Evolutionary conservation across 257 asterid genomes (phyloP).

Genomic region (Nicotiana paniculata): DNA sequence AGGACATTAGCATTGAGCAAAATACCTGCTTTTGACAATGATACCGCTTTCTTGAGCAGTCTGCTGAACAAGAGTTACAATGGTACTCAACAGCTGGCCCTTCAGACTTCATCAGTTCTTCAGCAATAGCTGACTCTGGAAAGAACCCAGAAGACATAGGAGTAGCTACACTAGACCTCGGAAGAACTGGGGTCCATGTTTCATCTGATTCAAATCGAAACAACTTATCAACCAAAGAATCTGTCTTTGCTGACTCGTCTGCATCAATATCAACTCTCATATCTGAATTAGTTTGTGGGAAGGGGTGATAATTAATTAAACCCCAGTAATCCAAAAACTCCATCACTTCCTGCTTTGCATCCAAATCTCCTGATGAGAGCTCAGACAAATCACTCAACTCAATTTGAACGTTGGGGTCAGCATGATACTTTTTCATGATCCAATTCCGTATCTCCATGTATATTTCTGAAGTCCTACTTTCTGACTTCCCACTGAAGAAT

Average conservation of each 20-base stretch:
- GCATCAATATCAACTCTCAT: conserved; percentile 32
- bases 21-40: conserved; percentile 98
- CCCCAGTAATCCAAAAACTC: conserved; percentile 99
- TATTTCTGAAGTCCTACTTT: conserved; percentile 61
- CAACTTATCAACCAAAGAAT: conserved; percentile 53
- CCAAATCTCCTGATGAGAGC: conserved; percentile 68
- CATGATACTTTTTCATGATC: conserved; percentile 76
- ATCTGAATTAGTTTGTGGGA: conserved; percentile 48
- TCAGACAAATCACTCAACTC: conserved; percentile 72
- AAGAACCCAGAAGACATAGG: conserved; percentile 62
- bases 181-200: conserved; percentile 47
- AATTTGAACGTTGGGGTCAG: conserved; percentile 45
- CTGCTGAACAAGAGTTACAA: conserved; percentile 95
- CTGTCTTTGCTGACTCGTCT: conserved; percentile 36
- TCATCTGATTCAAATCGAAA: conserved; percentile 68
- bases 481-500: conserved; percentile 79
- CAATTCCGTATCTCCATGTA: conserved; percentile 86
- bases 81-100: conserved; percentile 87
- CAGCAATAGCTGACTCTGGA: conserved; percentile 66
- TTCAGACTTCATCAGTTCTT: conserved; percentile 87
- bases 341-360: conserved; percentile 86
- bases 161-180: conserved; percentile 37
- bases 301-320: conserved; percentile 88
- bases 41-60: conserved; percentile 95
- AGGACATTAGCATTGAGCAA: neutral